A percentile compares a stretch with the other conserved stretches of the same genome.
phyloP scores from a whole-genome alignment of 495 filamentous ascomycete genomes.

The Neurospora intermedia region DNA sequence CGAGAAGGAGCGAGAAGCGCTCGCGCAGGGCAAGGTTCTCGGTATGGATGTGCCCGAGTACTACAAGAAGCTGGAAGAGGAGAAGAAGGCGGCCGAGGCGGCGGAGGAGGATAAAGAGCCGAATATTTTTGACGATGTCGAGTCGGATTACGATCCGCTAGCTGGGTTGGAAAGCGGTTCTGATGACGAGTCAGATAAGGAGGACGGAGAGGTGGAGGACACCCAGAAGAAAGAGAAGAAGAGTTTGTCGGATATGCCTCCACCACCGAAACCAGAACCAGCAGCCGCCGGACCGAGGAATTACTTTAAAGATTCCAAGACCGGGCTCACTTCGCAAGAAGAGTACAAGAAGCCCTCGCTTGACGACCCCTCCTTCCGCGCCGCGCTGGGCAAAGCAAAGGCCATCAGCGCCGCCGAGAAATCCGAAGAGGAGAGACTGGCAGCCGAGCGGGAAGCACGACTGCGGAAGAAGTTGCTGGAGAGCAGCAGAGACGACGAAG shows the following conservation, averaged over 20 bases:
- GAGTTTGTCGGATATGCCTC: constrained; percentile 25
- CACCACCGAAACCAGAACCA: constrained; percentile 26
- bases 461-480: constrained; percentile 65
- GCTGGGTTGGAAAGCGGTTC: constrained; percentile 49
- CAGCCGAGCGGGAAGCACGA: constrained; percentile 45
- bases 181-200: constrained; percentile 31
- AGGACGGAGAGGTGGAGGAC: constrained; percentile 12
- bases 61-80: constrained; percentile 31
- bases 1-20: constrained; percentile 34
- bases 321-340: constrained; percentile 27
- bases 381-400: constrained; percentile 76
- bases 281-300: constrained; percentile 28
- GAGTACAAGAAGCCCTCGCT: constrained; percentile 44
- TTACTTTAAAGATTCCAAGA: constrained; percentile 50
- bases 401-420: constrained; percentile 47
- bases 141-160: constrained; percentile 79
- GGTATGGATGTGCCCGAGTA: constrained; percentile 70
- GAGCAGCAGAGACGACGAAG: constrained; percentile 73
- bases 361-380: constrained; percentile 68
- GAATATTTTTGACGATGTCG: constrained; percentile 82
- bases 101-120: constrained; percentile 52
- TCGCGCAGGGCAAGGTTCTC: constrained; percentile 57
- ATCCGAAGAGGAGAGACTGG: constrained; percentile 34
- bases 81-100: constrained; percentile 22
- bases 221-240: constrained; percentile 5